These are phyloP conservation scores for Closterium sp. DNA, from an alignment of 139 green algal genomes.

Conservation along the genomic window DNA sequence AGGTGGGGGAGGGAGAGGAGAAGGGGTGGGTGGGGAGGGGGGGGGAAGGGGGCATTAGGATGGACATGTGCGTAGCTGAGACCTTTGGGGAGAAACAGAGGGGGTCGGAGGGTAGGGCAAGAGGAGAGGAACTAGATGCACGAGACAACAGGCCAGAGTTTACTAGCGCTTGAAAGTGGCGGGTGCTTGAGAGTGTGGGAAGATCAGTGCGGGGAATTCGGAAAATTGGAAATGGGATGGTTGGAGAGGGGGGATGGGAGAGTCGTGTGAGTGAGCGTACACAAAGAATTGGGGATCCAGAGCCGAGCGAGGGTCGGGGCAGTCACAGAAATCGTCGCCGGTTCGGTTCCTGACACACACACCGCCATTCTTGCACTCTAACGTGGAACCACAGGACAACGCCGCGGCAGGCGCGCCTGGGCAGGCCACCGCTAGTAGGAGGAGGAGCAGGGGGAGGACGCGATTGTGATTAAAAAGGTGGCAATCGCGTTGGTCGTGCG, in stretches of 20 bases:
- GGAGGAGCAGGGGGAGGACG: neutral
- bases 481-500: neutral
- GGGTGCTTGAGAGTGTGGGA: neutral
- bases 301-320: neutral
- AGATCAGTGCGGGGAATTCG: neutral
- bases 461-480: neutral
- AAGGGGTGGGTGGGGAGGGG: neutral
- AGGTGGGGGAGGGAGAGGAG: neutral
- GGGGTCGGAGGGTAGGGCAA: no score
- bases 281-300: conserved; percentile 4
- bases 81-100: neutral
- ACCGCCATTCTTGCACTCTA: neutral
- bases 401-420: no score
- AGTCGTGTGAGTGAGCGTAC: neutral
- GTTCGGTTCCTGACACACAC: neutral
- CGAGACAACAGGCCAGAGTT: neutral
- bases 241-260: neutral
- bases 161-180: neutral
- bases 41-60: neutral
- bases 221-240: no score
- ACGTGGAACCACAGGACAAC: neutral
- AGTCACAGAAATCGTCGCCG: neutral
- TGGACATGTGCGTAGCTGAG: neutral
- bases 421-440: neutral
- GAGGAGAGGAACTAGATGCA: neutral